These are phyloP conservation scores for Cicer judaicum DNA, from an alignment of 306 rosid species.

Conservation along the genomic window DNA sequence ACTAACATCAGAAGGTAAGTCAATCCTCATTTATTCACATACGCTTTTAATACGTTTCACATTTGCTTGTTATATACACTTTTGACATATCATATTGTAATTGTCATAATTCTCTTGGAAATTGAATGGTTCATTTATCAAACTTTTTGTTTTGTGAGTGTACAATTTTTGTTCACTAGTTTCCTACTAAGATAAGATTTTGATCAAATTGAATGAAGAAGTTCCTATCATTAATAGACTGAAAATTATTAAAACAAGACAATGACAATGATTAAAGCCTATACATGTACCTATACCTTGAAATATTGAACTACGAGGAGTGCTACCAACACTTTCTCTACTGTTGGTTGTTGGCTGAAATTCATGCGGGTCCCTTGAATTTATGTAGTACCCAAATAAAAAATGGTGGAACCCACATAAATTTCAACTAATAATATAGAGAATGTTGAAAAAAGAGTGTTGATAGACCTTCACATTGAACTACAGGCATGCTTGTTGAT, in stretches of 20 bases:
- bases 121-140: conserved; percentile 10
- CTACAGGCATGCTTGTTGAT: conserved; percentile 29
- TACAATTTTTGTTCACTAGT: conserved; percentile 2
- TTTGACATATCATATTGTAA: conserved; percentile 33
- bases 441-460: background rate
- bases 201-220: background rate
- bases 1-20: conserved; percentile 70
- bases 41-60: conserved; percentile 13
- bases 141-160: conserved; percentile 13
- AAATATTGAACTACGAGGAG: too few species aligned
- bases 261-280: conserved; percentile 16
- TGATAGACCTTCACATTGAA: background rate
- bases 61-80: conserved; percentile 1
- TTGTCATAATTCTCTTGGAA: conserved; percentile 18
- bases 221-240: background rate
- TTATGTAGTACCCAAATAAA: too few species aligned
- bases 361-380: too few species aligned
- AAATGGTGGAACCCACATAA: too few species aligned
- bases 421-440: background rate
- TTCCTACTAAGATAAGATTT: conserved; percentile 27
- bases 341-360: too few species aligned
- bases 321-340: too few species aligned
- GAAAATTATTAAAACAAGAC: background rate
- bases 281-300: background rate
- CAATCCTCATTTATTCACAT: conserved; percentile 23